phyloP scores from a whole-genome alignment of 345 rosid genomes.

The Aurinia saxatilis region DNA sequence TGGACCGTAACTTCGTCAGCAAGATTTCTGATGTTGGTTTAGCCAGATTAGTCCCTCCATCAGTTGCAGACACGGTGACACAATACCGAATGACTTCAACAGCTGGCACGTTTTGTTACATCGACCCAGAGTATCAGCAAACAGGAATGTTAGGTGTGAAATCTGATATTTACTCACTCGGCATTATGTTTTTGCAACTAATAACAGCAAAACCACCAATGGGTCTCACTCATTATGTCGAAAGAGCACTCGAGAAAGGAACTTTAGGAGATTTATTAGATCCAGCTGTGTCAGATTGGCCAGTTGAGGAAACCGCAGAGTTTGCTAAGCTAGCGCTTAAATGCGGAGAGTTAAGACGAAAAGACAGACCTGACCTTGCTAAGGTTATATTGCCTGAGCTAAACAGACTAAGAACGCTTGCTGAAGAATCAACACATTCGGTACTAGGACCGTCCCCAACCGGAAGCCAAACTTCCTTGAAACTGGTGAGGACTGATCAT shows the following conservation, averaged over 20 bases:
- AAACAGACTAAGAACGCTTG: constrained; percentile 56
- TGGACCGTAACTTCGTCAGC: constrained; percentile 85
- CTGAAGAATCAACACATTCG: constrained; percentile 42
- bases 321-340: constrained; percentile 56
- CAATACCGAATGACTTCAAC: constrained; percentile 88
- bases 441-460: constrained; percentile 16
- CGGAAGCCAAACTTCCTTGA: constrained; percentile 27
- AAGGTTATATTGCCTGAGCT: constrained; percentile 60
- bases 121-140: too few species aligned
- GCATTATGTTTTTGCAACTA: constrained; percentile 69
- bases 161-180: constrained; percentile 80
- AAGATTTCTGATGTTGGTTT: constrained; percentile 90
- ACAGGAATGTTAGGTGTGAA: constrained; percentile 78
- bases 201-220: constrained; percentile 75
- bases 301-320: constrained; percentile 51
- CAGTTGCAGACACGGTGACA: constrained; percentile 72
- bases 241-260: constrained; percentile 60
- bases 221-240: constrained; percentile 80
- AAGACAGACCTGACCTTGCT: constrained; percentile 79
- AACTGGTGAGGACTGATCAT: constrained; percentile 32
- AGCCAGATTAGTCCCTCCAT: constrained; percentile 86
- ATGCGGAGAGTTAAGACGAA: constrained; percentile 72
- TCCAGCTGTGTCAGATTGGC: constrained; percentile 65
- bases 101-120: constrained; percentile 91
- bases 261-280: constrained; percentile 54